These are phyloP conservation scores for Chlorella sp. DNA, from an alignment of 139 green algal species.

Conservation along the genomic window DNA sequence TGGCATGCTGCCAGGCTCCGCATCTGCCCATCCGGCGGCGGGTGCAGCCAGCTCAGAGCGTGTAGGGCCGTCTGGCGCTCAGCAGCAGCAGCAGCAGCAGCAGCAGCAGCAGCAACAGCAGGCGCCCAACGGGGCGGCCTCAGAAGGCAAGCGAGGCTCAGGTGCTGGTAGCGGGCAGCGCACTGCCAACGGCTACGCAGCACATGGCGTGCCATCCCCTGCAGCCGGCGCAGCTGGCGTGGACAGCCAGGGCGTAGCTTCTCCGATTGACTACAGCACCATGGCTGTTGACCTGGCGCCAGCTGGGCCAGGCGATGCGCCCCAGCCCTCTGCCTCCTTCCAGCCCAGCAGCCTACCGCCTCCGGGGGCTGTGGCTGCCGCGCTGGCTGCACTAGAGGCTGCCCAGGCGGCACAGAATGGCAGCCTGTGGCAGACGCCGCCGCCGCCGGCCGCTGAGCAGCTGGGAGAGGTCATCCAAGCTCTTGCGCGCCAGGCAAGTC, in stretches of 20 bases:
- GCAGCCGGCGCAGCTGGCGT: background rate
- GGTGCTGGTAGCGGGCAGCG: no score
- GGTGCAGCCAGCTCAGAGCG: background rate
- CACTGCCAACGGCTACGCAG: no score
- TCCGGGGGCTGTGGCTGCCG: background rate
- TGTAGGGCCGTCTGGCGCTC: no score
- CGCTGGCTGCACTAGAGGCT: slow-evolving; percentile 9
- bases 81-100: background rate
- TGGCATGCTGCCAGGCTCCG: no score
- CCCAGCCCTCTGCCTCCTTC: slow-evolving; percentile 8
- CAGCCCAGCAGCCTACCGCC: slow-evolving; percentile 30
- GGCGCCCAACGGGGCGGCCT: no score
- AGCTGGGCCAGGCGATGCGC: background rate
- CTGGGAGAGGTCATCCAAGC: slow-evolving; percentile 13
- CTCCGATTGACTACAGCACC: slow-evolving; percentile 13
- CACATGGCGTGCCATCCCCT: background rate
- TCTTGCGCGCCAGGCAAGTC: slow-evolving; percentile 21
- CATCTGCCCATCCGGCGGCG: background rate
- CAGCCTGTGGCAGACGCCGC: background rate
- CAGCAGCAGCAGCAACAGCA: background rate
- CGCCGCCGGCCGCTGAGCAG: background rate
- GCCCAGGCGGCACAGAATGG: slow-evolving; percentile 22
- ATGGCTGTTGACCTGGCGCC: slow-evolving; percentile 30
- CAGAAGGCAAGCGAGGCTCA: no score
- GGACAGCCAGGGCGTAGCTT: background rate